Base-by-base conservation (phyloP, 2,329 filamentous ascomycete genomes). In the Trichophyton verrucosum region DNA sequence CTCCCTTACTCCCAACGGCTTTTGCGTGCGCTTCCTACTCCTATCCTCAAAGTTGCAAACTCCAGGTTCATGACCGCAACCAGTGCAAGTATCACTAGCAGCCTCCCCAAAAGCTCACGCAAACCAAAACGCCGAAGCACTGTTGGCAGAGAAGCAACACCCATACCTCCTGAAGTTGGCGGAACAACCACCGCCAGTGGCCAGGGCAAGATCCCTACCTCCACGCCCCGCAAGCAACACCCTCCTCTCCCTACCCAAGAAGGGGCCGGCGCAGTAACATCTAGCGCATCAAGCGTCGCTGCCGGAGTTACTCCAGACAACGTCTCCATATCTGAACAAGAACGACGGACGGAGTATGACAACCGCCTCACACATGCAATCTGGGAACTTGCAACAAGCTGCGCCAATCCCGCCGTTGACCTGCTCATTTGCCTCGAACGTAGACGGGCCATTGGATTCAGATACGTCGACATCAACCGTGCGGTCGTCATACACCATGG, bases 401-500 rank as follows among this genome's bases (percentile, higher is more conserved):
- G 91, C 57, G 91, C 91, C 1, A 97, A 99, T 70, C 94, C 94
- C 0, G 92, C 94, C 0, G 89, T 95, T 0, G 94, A 99, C 72
- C 77, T 99, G 17, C 79, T 99, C 0, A 88, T 96, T 4, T 99
- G 94, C 70, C 80, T 99, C 1, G 94, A 99, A 73, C 85, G 94
- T 22, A 83, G 89, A 30, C 90, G 95, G 68, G 86, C 88, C 0
- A 96, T 99, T 67, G 94, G 94, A 0, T 99, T 99, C 76, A 85
- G 91, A 57, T 99, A 99, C 70, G 92, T 96, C 17, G 94, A 99
- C 71, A 96, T 99, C 66, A 95, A 88, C 4, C 84, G 91, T 7
- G 84, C 89, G 0, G 88, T 97, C 0, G 87, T 96, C 24, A 96
- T 99, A 65, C 92, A 96, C 69, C 94, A 99, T 71, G 94, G 94